Conservation (phyloP, 129 eudicot species). For the Deinandra increscens region DNA sequence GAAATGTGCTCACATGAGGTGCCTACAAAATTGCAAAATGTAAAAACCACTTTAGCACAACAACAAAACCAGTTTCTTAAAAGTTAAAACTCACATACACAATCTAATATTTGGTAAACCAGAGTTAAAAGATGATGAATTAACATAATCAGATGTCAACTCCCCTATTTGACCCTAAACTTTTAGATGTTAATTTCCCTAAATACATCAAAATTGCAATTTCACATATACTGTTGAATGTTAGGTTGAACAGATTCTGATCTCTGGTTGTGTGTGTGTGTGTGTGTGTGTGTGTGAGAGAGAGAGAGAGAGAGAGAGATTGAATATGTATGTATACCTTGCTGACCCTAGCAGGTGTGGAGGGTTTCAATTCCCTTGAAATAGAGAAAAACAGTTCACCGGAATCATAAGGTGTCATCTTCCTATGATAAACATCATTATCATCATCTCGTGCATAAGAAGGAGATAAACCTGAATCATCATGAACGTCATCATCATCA, state of each 20-base stretch:
- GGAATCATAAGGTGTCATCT: slow-evolving; percentile 49
- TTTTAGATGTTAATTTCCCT: not conserved
- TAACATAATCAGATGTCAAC: not conserved
- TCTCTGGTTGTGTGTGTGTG: not conserved
- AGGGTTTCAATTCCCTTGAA: slow-evolving; percentile 68
- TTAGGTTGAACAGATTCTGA: not conserved
- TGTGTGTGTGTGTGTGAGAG: not conserved
- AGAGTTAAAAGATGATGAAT: not conserved
- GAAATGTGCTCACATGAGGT: slow-evolving; percentile 73
- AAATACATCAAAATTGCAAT: not conserved
- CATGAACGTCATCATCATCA: slow-evolving; percentile 28
- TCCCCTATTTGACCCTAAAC: not conserved
- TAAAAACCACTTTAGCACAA: not conserved
- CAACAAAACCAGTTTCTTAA: not conserved
- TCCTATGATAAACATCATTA: slow-evolving; percentile 25
- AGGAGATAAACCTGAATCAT: slow-evolving; percentile 27
- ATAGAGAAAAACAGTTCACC: slow-evolving; percentile 54
- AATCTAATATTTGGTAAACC: not conserved
- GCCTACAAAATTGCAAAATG: slow-evolving; percentile 42
- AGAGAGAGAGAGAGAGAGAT: not conserved
- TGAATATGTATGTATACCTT: slow-evolving; percentile 47
- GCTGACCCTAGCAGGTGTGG: slow-evolving; percentile 58
- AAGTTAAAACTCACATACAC: not conserved
- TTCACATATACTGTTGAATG: slow-evolving; percentile 2
- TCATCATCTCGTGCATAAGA: slow-evolving; percentile 26